Conservation (phyloP, 768 basidiomycete species). For the Trametes cubensis region DNA sequence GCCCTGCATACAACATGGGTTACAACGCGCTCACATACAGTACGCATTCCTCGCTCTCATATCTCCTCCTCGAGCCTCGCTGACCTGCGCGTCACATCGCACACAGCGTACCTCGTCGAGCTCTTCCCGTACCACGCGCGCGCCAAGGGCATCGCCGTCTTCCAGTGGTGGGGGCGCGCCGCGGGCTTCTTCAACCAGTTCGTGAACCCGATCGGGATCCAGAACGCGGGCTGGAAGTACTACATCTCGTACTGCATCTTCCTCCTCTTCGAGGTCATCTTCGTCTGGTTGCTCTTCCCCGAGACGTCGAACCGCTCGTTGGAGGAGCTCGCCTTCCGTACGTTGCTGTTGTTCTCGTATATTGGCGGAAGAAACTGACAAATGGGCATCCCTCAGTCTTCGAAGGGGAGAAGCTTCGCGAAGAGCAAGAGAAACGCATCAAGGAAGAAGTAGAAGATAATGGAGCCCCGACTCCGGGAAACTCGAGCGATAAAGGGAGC, state of each 20-base stretch:
- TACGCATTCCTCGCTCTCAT: conserved; percentile 26
- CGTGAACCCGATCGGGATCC: conserved; percentile 66
- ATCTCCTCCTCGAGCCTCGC: neutral
- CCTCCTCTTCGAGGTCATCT: conserved; percentile 54
- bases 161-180: conserved; percentile 58
- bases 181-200: conserved; percentile 68
- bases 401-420: conserved; percentile 42
- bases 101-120: conserved; percentile 63
- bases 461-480: conserved; percentile 18
- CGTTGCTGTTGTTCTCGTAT: conserved; percentile 26
- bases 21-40: conserved; percentile 62
- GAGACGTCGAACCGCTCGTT: conserved; percentile 57
- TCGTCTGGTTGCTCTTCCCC: conserved; percentile 65
- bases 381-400: conserved; percentile 37
- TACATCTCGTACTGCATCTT: conserved; percentile 59
- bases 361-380: neutral
- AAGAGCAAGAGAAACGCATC: conserved; percentile 46
- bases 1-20: conserved; percentile 56
- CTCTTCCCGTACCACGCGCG: conserved; percentile 67
- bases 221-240: conserved; percentile 59
- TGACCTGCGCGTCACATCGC: neutral
- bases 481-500: conserved; percentile 28
- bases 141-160: conserved; percentile 61
- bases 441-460: conserved; percentile 41
- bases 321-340: conserved; percentile 63